phyloP scores from a whole-genome alignment of 345 rosid genomes.

The Stellera chamaejasme region DNA sequence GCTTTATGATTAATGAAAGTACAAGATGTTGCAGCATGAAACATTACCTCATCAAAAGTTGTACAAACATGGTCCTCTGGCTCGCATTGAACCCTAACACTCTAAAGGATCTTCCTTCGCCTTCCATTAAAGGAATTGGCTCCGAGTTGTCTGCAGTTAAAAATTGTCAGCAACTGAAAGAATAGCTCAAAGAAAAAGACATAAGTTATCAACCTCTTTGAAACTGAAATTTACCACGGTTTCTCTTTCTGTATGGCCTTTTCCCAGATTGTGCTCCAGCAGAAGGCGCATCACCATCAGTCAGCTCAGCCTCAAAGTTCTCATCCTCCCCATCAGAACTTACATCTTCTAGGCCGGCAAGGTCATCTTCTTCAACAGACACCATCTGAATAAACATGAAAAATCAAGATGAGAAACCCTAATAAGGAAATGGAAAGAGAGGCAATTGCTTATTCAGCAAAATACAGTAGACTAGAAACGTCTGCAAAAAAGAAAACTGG shows the following conservation, averaged over 20 bases:
- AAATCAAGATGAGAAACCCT: conserved; percentile 2
- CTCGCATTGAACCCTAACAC: conserved; percentile 90
- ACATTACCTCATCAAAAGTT: conserved; percentile 80
- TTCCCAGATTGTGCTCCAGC: conserved; percentile 66
- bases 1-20: neutral
- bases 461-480: neutral
- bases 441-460: neutral
- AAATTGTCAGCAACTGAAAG: conserved; percentile 14
- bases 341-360: conserved; percentile 97
- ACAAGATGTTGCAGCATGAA: conserved; percentile 4
- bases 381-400: conserved; percentile 58
- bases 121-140: conserved; percentile 95
- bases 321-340: conserved; percentile 97
- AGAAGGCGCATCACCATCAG: conserved; percentile 70
- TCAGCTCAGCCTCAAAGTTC: conserved; percentile 88
- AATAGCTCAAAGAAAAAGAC: neutral
- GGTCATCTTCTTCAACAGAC: conserved; percentile 96
- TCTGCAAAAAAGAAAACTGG: too few species aligned
- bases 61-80: conserved; percentile 93
- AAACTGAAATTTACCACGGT: conserved; percentile 47
- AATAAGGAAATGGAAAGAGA: conserved; percentile 1
- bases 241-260: conserved; percentile 68
- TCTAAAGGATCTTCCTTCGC: conserved; percentile 92
- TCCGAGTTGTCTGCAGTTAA: conserved; percentile 57
- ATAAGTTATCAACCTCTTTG: neutral